Base-by-base conservation (phyloP, 306 rosid genomes). In the Potentilla sterilis region DNA sequence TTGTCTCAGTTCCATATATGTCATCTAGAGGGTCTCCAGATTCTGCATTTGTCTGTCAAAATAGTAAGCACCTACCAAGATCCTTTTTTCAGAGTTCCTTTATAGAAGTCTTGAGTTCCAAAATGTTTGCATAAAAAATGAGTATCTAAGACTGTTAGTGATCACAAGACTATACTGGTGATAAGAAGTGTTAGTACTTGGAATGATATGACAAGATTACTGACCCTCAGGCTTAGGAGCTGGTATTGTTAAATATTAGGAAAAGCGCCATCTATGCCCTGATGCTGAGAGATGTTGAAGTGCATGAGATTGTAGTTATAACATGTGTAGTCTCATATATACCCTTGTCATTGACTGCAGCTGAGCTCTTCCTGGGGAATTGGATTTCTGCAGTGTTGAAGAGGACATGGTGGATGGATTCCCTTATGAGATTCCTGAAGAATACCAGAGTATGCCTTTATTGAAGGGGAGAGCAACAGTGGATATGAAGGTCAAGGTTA, bases 331-430 rank as follows among this genome's bases (percentile, higher is more conserved):
- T 85, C 96, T 94, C 95, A 88, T 92, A 88, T 80, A 90, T 79
- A 90, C 86, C 88, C 96, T 95, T 95, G 88, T 95, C 87, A 95
- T 90, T 95, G 92, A 92, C 95, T 95, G 98, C 98, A 95, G 98
- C 98, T 95, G 97, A 95, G 97, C 90, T 94, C 90, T 94, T 92
- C 97, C 90, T 94, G 97, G 98, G 93, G 89, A 95, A 92, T 92
- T 92, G 86, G 93, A 77, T 95, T 89, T 95, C 97, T 92, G 99
- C 99, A 95, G 99, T 89, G 92, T 95, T 89, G 99, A 95, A 95
- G 99, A 95, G 89, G 99, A 95, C 78, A 95, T 95, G 99, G 93
- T 95, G 57, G 96, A 89, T 78, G 93, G 96, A 73, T 95, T 95
- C 82, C 99, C 99, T 22, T 95, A 84, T 44, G 92, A 92, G 72